Base-by-base conservation (phyloP, 129 eudicot genomes). In the Flaveria linearis region DNA sequence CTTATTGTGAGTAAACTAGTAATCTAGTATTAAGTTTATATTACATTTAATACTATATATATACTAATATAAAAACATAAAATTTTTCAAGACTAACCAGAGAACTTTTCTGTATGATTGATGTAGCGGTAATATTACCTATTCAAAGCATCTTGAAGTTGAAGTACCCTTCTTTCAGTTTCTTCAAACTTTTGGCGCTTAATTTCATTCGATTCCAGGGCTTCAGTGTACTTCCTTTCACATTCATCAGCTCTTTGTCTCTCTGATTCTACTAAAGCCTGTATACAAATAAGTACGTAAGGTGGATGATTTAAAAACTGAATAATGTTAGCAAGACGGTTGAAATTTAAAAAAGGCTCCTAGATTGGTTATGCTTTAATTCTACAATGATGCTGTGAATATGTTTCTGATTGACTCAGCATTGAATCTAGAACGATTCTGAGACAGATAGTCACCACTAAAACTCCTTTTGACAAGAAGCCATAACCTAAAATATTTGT, bases 71-170 rank as follows among this genome's bases (percentile, higher is more conserved):
- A 72, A 51, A 30, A 16, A 55, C 12, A 36, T 36, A 4, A 53
- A 33, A 53, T 25, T 17, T 23, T 11, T 45, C 50, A 45, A 45
- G 50, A 45, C 12, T 45, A 45, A 1, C 14, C 50, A 10, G 50
- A 45, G 50, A 45, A 45, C 50, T 45, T 45, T 45, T 9, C 50
- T 45, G 2, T 26, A 23, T 11, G 62, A 60, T 56, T 23, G 77
- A 71, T 70, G 63, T 13, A 41, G 63, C 66, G 62, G 64, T 64
- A 14, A 75, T 78, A 45, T 69, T 86, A 90, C 98, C 98, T 92
- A 86, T 77, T 86, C 70, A 92, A 71, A 61, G 92, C 87, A 69
- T 88, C 96, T 83, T 93, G 97, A 81, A 90, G 93, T 66, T 85
- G 91, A 70, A 78, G 85, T 68, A 90, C 91, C 80, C 85, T 82